Evolutionary conservation across 2,329 filamentous ascomycete genomes (phyloP).

Genomic region (Camillea tinctor): DNA sequence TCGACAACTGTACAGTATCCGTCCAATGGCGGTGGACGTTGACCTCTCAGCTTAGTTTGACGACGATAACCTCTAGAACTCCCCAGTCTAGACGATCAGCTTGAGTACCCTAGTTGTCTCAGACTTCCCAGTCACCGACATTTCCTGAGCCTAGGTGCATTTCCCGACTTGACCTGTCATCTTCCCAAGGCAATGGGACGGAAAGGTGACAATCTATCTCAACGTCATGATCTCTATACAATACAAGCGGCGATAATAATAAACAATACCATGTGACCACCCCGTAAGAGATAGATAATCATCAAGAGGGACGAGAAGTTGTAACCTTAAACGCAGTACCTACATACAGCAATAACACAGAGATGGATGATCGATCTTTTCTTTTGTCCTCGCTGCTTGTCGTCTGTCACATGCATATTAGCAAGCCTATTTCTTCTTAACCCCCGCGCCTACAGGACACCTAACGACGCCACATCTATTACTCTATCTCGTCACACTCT

Average conservation of each 20-base stretch:
- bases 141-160: not conserved
- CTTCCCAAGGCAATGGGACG: not conserved
- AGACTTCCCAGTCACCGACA: conserved; percentile 1
- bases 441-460: not conserved
- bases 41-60: not conserved
- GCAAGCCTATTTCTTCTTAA: not conserved
- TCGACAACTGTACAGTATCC: not conserved
- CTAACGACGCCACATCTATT: not conserved
- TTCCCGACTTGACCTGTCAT: not conserved
- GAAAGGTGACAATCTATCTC: too few relatives aligned
- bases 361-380: not conserved
- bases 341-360: too few relatives aligned
- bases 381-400: not conserved
- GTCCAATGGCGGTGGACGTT: not conserved
- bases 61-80: not conserved
- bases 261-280: not conserved
- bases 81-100: not conserved
- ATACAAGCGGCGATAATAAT: not conserved
- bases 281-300: not conserved
- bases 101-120: not conserved
- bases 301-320: not conserved
- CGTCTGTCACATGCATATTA: not conserved
- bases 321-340: too few relatives aligned
- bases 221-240: too few relatives aligned
- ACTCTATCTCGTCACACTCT: not conserved